A percentile compares a stretch with the other conserved stretches of the same genome.
These are phyloP conservation scores for Ogataea naganishii DNA, from an alignment of 805 yeast species.

Conservation along the genomic window DNA sequence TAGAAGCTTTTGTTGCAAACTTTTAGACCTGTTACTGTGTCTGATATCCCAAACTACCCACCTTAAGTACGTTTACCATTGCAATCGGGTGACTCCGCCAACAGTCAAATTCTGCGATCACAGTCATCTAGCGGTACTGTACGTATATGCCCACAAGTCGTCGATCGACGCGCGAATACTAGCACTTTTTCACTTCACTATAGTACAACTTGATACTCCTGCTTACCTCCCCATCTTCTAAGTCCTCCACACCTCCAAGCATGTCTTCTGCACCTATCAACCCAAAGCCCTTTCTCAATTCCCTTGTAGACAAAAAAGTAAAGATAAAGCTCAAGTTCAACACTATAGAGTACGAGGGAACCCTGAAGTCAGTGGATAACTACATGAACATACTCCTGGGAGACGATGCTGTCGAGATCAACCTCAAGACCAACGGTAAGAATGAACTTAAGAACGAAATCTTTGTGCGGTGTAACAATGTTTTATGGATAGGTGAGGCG, in stretches of 20 bases:
- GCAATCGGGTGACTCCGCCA: too few species aligned
- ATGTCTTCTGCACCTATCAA: conserved; percentile 57
- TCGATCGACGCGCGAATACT: too few species aligned
- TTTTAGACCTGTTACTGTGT: too few species aligned
- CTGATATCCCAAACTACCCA: conserved; percentile 1
- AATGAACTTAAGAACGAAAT: conserved; percentile 40
- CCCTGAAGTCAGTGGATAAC: conserved; percentile 70
- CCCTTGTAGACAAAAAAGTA: conserved; percentile 62
- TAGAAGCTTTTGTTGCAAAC: too few species aligned
- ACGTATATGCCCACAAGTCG: too few species aligned
- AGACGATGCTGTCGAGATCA: conserved; percentile 37
- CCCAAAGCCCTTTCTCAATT: conserved; percentile 84
- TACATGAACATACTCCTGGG: conserved; percentile 85
- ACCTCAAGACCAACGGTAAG: conserved; percentile 37
- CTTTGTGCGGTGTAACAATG: conserved; percentile 87
- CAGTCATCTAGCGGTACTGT: too few species aligned
- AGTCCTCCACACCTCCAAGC: conserved; percentile 4
- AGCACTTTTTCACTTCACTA: not conserved
- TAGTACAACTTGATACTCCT: not conserved
- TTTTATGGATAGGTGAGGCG: conserved; percentile 59
- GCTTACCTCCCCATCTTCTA: not conserved
- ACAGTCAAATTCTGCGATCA: too few species aligned
- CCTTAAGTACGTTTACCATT: too few species aligned
- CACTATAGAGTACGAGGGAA: conserved; percentile 79
- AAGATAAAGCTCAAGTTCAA: conserved; percentile 85